Base-by-base conservation (phyloP, 139 green algal species). In the Spirogloea muscicola region DNA sequence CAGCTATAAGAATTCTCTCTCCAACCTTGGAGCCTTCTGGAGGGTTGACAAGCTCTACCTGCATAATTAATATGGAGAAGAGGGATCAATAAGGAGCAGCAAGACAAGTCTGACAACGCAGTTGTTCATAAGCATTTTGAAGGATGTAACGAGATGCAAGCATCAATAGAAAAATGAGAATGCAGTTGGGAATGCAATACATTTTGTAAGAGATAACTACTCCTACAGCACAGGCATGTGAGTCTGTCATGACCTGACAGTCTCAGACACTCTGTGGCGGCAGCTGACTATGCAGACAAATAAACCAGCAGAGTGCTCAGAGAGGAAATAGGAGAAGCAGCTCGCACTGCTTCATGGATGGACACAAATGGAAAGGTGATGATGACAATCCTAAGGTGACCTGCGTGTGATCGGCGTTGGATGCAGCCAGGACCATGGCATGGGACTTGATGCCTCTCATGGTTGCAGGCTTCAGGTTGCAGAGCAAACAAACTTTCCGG, bases 391-490 rank as follows among this genome's bases (percentile, higher is more conserved):
- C 7, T 70, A 31, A 39, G 4, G 49, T 34, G 4, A 96, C 88
- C 64, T 75, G 76, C 27, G 76, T 76, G 49, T 81, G 55, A 18
- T 83, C 76, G 0, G 55, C 25, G 25, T 85, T 81, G 0, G 85
- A 91, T 5, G 90, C 93, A 31, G 81, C 85, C 37, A 98, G 84
- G 36, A 98, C 91, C 93, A 98, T 98, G 39, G 88, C 93, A 29
- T 94, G 82, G 25, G 70, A 88, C 73, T 89, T 86, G n/a, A 96
- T 77, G 16, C 90, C 91, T 2, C 91, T 81, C 93, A 98, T 96
- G 49, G 90, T 92, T 16, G 87, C 90, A 0, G 93, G 89, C 84
- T 98, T 97, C 27, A 98, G 82, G 87, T 98, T 98, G 83, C 82
- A 88, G 43, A 98, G 82, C 7, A 94, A 68, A 27, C 94, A 85